These are phyloP conservation scores for Phytopythium aichiense DNA, from an alignment of 352 stramenopile species.

Conservation along the genomic window DNA sequence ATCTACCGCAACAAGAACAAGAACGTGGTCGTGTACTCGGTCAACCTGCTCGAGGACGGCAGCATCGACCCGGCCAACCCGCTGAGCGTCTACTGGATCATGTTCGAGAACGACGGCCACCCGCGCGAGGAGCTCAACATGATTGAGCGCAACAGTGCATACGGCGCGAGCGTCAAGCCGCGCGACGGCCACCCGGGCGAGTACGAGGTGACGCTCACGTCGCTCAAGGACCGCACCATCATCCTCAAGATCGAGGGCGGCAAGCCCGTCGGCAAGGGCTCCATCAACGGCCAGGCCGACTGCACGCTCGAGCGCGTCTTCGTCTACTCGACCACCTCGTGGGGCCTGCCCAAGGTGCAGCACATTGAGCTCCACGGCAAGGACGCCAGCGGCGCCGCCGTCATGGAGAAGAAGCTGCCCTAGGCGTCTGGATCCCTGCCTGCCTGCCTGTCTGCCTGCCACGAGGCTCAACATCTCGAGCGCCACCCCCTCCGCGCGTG, in stretches of 20 bases:
- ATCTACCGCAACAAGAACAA: slow-evolving; percentile 91
- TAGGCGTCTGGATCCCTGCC: slow-evolving; percentile 19
- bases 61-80: slow-evolving; percentile 59
- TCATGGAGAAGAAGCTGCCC: slow-evolving; percentile 86
- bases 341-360: slow-evolving; percentile 86
- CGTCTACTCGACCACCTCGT: slow-evolving; percentile 81
- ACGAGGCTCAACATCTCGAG: no score
- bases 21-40: slow-evolving; percentile 85
- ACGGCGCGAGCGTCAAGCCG: slow-evolving; percentile 72
- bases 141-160: slow-evolving; percentile 84
- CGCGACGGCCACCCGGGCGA: slow-evolving; percentile 59
- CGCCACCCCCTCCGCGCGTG: no score
- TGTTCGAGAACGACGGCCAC: slow-evolving; percentile 84
- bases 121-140: slow-evolving; percentile 83
- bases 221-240: slow-evolving; percentile 80
- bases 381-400: slow-evolving; percentile 49
- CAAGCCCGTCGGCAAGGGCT: slow-evolving; percentile 60
- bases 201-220: slow-evolving; percentile 74
- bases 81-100: slow-evolving; percentile 87
- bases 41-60: slow-evolving; percentile 59
- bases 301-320: slow-evolving; percentile 80
- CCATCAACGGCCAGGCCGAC: slow-evolving; percentile 69
- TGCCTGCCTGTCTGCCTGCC: no score
- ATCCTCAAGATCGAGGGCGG: slow-evolving; percentile 72
- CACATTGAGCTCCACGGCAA: slow-evolving; percentile 87